These are phyloP conservation scores for Leishmania turanica DNA, from an alignment of 208 protist species.

Conservation along the genomic window DNA sequence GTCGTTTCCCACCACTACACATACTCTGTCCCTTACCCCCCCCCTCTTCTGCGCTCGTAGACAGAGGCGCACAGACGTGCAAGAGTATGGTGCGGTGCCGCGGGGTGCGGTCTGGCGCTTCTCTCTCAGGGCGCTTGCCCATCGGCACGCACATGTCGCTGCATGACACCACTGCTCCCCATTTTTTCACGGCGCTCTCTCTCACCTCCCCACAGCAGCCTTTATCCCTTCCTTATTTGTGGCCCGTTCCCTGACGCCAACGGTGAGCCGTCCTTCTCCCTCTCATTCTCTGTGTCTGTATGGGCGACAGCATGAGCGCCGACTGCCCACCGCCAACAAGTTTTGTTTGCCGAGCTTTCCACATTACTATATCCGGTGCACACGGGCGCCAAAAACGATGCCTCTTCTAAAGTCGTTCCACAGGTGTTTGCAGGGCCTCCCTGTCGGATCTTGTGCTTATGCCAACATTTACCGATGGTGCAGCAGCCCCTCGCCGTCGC, in stretches of 20 bases:
- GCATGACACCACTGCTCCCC: background rate
- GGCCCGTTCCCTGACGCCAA: background rate
- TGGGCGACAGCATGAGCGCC: background rate
- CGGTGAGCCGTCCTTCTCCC: background rate
- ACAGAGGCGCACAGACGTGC: background rate
- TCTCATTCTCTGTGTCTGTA: background rate
- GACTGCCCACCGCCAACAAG: background rate
- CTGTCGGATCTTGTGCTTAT: constrained; percentile 3
- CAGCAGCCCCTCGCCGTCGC: constrained; percentile 8
- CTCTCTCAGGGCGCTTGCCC: background rate
- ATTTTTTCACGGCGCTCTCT: background rate
- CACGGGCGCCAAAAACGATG: background rate
- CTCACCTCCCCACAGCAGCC: background rate
- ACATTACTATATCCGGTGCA: background rate
- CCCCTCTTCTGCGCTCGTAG: background rate
- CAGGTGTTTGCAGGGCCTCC: constrained; percentile 8
- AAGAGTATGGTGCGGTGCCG: background rate
- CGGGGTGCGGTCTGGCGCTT: background rate
- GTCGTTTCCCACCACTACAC: background rate
- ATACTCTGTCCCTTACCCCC: background rate
- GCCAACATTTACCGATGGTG: constrained; percentile 19
- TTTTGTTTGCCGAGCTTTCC: background rate
- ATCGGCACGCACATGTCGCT: background rate
- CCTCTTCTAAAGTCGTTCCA: background rate
- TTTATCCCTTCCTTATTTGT: background rate